Evolutionary conservation across 306 rosid genomes (phyloP), one percentile per base, ranked within the genome.

Genomic region (Quercus rubra): DNA sequence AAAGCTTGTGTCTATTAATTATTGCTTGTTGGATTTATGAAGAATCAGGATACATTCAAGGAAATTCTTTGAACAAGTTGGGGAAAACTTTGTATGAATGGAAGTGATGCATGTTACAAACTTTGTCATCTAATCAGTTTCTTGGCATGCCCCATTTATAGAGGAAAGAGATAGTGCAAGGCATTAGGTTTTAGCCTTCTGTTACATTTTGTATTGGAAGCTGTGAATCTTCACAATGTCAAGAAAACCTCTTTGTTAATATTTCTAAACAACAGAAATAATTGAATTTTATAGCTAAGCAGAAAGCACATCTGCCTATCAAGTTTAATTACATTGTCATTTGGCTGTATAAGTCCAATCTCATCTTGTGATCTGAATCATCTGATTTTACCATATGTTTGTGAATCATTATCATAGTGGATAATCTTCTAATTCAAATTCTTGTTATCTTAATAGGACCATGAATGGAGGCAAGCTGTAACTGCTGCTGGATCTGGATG

Each of bases 401-500:
- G 27, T 51, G 66, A 73, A 68, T 41, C 52, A 17, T 31, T 35
- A 17, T 46, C 17, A 14, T 58, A 12, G 35, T 73, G 70, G 38
- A 75, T 10, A 27, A 51, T 77, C 61, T 73, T 74, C 28, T 54
- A 76, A 71, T 28, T 33, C 17, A 77, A 5, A 72, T 68, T 76
- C 69, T 38, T 76, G 19, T 28, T 74, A 56, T 55, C 59, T 43
- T 74, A 56, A 72, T 79, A 94, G 97, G 98, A 94, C 75, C 97
- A 88, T 76, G 98, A 94, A 80, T 94, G 98, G 98, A 94, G 98
- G 88, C 98, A 94, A 88, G 98, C 98, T 6, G 11, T 94, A 74
- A 94, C 98, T 56, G 98, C 98, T 83, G 97, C 98, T 81, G 98
- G 98, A 77, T 89, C 98, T 67, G 98, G 98, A 85, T 94, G 98